Conservation (phyloP, 2,329 filamentous ascomycete genomes). For the Bipolaris sorokiniana region DNA sequence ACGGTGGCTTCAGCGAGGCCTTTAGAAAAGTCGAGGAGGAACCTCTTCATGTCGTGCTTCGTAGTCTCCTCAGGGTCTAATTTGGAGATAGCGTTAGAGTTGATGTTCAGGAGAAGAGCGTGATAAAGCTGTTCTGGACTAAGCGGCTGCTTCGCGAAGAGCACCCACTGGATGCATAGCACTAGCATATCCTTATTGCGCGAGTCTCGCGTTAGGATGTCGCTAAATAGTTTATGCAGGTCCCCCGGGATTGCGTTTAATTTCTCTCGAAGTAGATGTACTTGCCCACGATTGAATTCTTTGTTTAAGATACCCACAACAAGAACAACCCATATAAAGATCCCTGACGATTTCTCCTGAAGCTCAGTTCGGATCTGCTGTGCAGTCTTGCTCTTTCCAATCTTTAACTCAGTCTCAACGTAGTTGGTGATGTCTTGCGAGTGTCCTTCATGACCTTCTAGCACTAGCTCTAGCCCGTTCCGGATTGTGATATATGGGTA, state of each 20-base stretch:
- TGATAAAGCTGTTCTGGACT: constrained; percentile 25
- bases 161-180: constrained; percentile 28
- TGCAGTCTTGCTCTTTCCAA: constrained; percentile 22
- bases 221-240: not conserved
- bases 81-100: constrained; percentile 9
- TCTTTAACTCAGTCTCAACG: constrained; percentile 27
- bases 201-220: constrained; percentile 50
- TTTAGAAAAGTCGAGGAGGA: constrained; percentile 33
- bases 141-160: constrained; percentile 21
- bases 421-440: constrained; percentile 45
- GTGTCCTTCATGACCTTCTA: constrained; percentile 50
- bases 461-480: constrained; percentile 33
- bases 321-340: constrained; percentile 52
- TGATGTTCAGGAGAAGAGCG: constrained; percentile 18
- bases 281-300: constrained; percentile 47
- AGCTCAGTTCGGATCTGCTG: constrained; percentile 41
- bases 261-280: not conserved
- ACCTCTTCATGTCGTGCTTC: constrained; percentile 15
- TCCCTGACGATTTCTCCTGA: constrained; percentile 47
- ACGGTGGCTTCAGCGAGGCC: constrained; percentile 28
- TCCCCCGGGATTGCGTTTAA: not conserved
- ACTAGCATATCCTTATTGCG: constrained; percentile 14
- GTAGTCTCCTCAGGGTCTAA: constrained; percentile 24
- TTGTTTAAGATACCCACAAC: constrained; percentile 53
- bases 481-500: constrained; percentile 53